Evolutionary conservation across 2,329 filamentous ascomycete genomes (phyloP).

Genomic region (Aspergillus flavus): DNA sequence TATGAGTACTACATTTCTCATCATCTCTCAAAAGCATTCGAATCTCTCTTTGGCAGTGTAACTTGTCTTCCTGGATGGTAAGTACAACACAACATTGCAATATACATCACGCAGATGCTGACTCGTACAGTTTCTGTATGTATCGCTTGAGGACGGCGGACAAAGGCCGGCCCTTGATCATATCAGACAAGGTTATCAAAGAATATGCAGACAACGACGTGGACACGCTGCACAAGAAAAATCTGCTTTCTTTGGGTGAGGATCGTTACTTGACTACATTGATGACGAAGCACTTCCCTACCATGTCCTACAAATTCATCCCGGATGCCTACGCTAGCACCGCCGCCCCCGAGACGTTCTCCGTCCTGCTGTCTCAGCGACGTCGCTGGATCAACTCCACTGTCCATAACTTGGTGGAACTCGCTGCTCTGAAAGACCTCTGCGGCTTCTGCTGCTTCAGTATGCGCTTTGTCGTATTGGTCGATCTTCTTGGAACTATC

Average conservation of each 20-base stretch:
- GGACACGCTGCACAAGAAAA: constrained; percentile 94
- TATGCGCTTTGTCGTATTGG: constrained; percentile 94
- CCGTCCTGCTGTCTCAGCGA: constrained; percentile 92
- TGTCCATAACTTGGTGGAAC: constrained; percentile 90
- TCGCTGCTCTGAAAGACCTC: constrained; percentile 87
- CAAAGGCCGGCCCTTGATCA: constrained; percentile 91
- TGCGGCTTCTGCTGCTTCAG: constrained; percentile 99
- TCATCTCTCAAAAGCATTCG: constrained; percentile 94
- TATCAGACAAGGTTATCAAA: constrained; percentile 81
- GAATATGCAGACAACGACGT: constrained; percentile 89
- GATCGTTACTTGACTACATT: constrained; percentile 96
- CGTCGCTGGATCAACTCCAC: constrained; percentile 99
- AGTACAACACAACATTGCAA: constrained; percentile 43
- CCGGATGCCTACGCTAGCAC: constrained; percentile 91
- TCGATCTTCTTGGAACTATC: constrained; percentile 90
- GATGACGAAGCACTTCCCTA: constrained; percentile 97
- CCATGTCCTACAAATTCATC: constrained; percentile 95
- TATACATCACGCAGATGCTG: constrained; percentile 32
- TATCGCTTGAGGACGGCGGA: constrained; percentile 93
- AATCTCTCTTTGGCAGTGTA: constrained; percentile 95
- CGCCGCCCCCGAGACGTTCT: constrained; percentile 91
- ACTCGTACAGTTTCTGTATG: constrained; percentile 84
- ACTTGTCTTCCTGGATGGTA: constrained; percentile 99
- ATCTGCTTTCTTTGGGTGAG: constrained; percentile 88
- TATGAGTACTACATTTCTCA: constrained; percentile 99